phyloP scores from a whole-genome alignment of 192 early-diverging fungal genomes.

The Coemansia sp. region DNA sequence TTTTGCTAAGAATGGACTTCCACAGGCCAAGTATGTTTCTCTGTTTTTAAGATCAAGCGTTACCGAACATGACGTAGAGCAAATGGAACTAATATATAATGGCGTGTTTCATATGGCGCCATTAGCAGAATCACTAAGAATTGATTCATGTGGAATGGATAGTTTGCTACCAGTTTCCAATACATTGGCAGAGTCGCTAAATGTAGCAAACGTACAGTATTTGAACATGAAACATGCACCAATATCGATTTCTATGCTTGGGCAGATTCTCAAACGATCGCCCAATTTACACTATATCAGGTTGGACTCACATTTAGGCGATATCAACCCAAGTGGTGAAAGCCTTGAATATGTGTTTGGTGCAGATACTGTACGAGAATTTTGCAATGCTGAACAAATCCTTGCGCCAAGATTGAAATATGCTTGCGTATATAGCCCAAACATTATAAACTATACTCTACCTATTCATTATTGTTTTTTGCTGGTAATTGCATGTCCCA shows the following conservation, averaged over 20 bases:
- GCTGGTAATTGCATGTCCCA: not conserved
- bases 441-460: not conserved
- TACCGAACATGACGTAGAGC: not conserved
- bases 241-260: not conserved
- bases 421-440: not conserved
- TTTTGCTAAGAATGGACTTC: not conserved
- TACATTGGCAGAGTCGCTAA: not conserved
- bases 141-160: not conserved
- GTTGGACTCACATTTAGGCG: not conserved
- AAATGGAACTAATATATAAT: not conserved
- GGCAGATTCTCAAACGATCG: not conserved
- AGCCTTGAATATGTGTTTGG: not conserved
- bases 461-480: not conserved
- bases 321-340: not conserved
- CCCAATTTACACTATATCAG: not conserved
- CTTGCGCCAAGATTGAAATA: not conserved
- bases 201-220: not conserved
- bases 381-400: not conserved
- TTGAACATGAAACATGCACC: not conserved
- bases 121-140: not conserved
- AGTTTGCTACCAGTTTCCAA: not conserved
- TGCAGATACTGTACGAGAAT: not conserved
- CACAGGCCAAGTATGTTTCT: not conserved
- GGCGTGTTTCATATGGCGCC: not conserved
- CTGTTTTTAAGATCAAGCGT: not conserved